Evolutionary conservation across 2,329 filamentous ascomycete genomes (phyloP).

Genomic region (Curvularia sp.): DNA sequence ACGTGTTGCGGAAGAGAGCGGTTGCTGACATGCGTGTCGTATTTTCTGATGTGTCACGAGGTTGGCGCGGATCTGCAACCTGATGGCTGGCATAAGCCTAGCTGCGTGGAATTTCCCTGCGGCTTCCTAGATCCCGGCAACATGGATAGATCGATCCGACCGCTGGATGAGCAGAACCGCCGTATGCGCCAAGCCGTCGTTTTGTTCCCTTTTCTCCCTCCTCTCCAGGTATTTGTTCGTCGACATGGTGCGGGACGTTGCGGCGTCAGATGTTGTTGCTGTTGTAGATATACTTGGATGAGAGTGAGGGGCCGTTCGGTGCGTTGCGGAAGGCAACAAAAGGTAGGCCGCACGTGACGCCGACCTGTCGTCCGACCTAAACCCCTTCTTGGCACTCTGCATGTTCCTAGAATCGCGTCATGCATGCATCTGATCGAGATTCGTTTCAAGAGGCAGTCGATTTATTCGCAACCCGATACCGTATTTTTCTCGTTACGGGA

Average conservation of each 20-base stretch:
- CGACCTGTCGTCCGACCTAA: neutral
- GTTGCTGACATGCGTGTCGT: neutral
- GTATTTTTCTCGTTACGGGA: neutral
- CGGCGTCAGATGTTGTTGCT: neutral
- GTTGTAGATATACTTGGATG: neutral
- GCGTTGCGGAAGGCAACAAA: neutral
- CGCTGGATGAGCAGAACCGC: conserved; percentile 5
- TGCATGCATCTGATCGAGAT: neutral
- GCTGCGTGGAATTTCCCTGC: neutral
- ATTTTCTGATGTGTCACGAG: conserved; percentile 1
- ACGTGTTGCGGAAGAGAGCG: neutral
- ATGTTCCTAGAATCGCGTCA: neutral
- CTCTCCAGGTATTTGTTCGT: conserved; percentile 1
- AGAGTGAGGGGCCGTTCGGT: neutral
- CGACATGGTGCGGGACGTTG: neutral
- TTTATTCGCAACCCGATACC: neutral
- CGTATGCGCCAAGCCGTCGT: neutral
- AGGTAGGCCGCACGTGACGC: neutral
- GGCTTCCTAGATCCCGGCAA: conserved; percentile 7
- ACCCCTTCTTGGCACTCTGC: neutral
- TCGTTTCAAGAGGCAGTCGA: neutral
- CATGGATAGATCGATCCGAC: conserved; percentile 17
- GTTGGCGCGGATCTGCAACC: neutral
- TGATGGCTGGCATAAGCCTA: conserved; percentile 2
- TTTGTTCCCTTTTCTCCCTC: neutral